Evolutionary conservation across 208 protist genomes (phyloP), one percentile per base, ranked within the genome.

Genomic region (Blastocrithidia nonstop): DNA sequence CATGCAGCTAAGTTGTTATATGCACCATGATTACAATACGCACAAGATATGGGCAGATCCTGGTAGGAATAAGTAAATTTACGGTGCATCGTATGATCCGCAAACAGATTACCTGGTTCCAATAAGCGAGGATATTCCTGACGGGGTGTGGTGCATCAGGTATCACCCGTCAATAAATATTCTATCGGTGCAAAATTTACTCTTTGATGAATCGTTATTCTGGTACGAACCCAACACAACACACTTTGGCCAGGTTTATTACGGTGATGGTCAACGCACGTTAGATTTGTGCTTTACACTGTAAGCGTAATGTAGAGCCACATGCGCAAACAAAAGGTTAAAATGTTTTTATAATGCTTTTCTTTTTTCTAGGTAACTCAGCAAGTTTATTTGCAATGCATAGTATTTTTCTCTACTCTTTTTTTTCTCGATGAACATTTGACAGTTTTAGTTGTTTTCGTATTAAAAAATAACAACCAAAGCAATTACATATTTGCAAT

Each of bases 231-330:
- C 79, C 0, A 74, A 66, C 0, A 87, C 76, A 3, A 49, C 66
- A 13, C 67, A 88, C 56, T 71, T 57, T 11, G 80, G 86, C 0
- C 86, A 94, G 64, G 60, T 90, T 16, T 94, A 94, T 66, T 78
- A 56, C 50, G 86, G 86, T 21, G 72, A 44, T 27, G 86, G 82
- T 4, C 78, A 94, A 48, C 64, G 72, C 22, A 84, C 86, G 60
- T 69, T 92, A 37, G 86, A 94, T 20, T 42, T 90, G 8, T 88
- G 78, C 43, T 94, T 91, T 43, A 66, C 77, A 43, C 35, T 89
- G 6, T 83, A 68, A 51, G 38, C 9, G 21, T 4, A 22, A 50
- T 1, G 22, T 13, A n/a, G n/a, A 6, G 29, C 11, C 29, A 16
- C n/a, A n/a, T n/a, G n/a, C 7, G 27, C 20, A 52, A 22, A 28